A percentile compares a stretch with the other conserved stretches of the same genome.
Evolutionary conservation across 2,329 filamentous ascomycete species (phyloP).

Genomic region (Aspergillus brasiliensis): DNA sequence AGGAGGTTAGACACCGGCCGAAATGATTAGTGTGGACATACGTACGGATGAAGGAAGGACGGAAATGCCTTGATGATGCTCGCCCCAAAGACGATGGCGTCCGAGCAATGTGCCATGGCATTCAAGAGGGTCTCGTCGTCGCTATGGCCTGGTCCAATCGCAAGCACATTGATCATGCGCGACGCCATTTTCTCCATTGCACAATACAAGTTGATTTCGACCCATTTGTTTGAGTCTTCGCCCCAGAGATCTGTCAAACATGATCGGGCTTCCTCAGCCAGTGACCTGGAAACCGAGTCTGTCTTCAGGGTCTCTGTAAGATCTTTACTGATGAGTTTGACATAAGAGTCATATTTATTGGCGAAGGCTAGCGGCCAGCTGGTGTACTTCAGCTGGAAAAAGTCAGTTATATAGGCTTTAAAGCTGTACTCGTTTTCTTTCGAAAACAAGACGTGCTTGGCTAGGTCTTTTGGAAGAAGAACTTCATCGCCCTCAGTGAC

Average conservation of each 20-base stretch:
- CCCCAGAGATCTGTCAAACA: slow-evolving; percentile 16
- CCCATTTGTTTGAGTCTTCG: slow-evolving; percentile 14
- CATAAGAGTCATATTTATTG: slow-evolving; percentile 16
- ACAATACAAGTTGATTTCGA: slow-evolving; percentile 12
- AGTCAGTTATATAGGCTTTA: slow-evolving; percentile 15
- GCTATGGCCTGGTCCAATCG: slow-evolving; percentile 13
- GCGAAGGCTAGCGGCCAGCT: slow-evolving; percentile 19
- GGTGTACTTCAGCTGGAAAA: slow-evolving; percentile 19
- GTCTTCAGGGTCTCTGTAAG: slow-evolving; percentile 16
- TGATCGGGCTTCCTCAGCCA: slow-evolving; percentile 14
- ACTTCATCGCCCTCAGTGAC: slow-evolving; percentile 20
- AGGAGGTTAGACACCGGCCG: neutral
- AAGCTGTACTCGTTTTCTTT: slow-evolving; percentile 17
- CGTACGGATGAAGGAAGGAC: slow-evolving; percentile 14
- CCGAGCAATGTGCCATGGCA: slow-evolving; percentile 18
- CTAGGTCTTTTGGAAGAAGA: slow-evolving; percentile 14
- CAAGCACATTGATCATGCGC: slow-evolving; percentile 16
- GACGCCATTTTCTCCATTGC: slow-evolving; percentile 16
- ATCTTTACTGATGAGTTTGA: slow-evolving; percentile 20
- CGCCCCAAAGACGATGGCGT: slow-evolving; percentile 16
- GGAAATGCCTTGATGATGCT: slow-evolving; percentile 19
- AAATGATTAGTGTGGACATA: neutral
- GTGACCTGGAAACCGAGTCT: slow-evolving; percentile 11
- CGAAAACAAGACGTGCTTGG: slow-evolving; percentile 12
- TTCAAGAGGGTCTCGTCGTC: slow-evolving; percentile 10